Base-by-base conservation (phyloP, 78 protist genomes). In the Dictyostelium capitatum region DNA sequence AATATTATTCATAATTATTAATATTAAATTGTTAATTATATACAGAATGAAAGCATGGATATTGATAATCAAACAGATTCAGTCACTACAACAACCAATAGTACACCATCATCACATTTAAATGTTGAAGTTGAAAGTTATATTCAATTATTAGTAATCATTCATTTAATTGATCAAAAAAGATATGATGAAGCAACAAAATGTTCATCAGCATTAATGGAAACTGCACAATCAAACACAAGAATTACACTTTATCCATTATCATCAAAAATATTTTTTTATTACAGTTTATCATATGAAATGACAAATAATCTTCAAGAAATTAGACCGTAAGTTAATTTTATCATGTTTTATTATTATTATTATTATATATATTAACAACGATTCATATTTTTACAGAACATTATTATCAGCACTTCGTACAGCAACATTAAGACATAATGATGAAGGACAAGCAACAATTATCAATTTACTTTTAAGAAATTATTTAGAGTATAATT, bases 391-490 rank as follows among this genome's bases (percentile, higher is more conserved):
- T n/a, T n/a, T n/a, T n/a, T 37, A 28, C 23, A 82, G 74, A 30
- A n/a, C 56, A 6, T 32, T 89, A 28, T 62, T 72, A 43, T 74
- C 81, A 4, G 89, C 92, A 23, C 97, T 94, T 59, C 93, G 98
- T 77, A 96, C 97, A 15, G 95, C 97, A 11, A 74, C 97, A 11
- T 79, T 98, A 53, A 89, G 94, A 81, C 98, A 95, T 65, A 96
- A 98, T 92, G 94, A 79, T 51, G 90, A 82, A 12, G 90, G 97
- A 10, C 97, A 96, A 79, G 97, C 98, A 47, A 91, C 97, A 6
- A 70, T 97, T 7, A 90, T 97, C 43, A 98, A 98, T 89, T 79
- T 95, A 17, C 79, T 98, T 28, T 93, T 99, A 48, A 95, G 98
- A 79, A 94, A 95, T 83, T 97, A 97, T 89, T 77, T 96, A 32